Evolutionary conservation across 176 grass and related monocot species (phyloP), one percentile per base, ranked within the genome.

Genomic region (Lolium multiflorum): DNA sequence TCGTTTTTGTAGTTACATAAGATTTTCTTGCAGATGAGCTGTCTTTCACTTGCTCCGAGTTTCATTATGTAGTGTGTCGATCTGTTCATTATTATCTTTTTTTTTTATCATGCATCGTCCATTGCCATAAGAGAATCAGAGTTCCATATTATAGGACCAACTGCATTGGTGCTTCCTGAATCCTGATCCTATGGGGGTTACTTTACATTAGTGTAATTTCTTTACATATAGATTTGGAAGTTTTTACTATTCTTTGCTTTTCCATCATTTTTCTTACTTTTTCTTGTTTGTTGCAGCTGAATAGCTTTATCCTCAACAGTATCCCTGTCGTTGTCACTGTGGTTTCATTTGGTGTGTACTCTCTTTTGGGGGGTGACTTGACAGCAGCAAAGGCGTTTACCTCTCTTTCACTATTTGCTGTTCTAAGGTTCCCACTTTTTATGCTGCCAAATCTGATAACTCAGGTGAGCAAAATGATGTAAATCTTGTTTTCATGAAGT

Each of bases 341-440:
- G 28, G 89, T 92, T 84, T 92, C 97, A 51, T 99, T 99, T 83
- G 97, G 97, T 54, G 72, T 96, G 76, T 99, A 90, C 87, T 87
- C 97, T 90, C 89, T 99, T 59, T 59, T 96, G 83, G 97, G 97
- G 88, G 97, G 94, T 71, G 92, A 96, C 43, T 86, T 99, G 70
- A 99, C 97, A 81, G 94, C 97, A 87, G 90, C 97, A 87, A 99
- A 96, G 84, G 97, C 97, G 48, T 99, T 99, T 88, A 99, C 97
- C 60, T 96, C 97, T 44, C 97, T 99, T 61, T 96, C 97, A 79
- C 81, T 99, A 57, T 99, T 99, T 90, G 59, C 97, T 14, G 94
- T 99, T 62, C 85, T 99, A 72, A 96, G 97, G 90, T 96, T 99
- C 78, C 97, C 97, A 81, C 92, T 99, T 55, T 99, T 91, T 89